These are phyloP conservation scores for Colletotrichum acutatum DNA, from an alignment of 2,329 filamentous ascomycete genomes.

Conservation along the genomic window DNA sequence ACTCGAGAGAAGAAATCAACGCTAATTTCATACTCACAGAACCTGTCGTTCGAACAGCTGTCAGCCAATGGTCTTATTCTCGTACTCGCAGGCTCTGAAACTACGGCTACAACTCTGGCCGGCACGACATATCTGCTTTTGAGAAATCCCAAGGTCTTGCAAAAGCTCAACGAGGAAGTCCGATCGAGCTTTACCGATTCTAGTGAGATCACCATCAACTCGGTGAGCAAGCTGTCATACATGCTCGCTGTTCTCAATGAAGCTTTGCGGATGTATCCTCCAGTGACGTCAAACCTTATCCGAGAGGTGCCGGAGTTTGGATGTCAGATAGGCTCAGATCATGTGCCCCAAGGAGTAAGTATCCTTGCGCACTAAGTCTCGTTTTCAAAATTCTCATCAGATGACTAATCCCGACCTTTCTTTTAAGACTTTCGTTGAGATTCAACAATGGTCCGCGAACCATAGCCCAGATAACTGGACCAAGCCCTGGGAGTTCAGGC, in stretches of 20 bases:
- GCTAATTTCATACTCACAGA: background rate
- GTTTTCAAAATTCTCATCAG: background rate
- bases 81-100: constrained; percentile 54
- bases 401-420: background rate
- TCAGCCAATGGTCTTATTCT: constrained; percentile 36
- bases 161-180: constrained; percentile 51
- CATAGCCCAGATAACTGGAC: constrained; percentile 47
- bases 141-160: constrained; percentile 42
- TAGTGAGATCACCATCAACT: constrained; percentile 51
- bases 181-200: constrained; percentile 47
- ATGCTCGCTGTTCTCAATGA: constrained; percentile 55
- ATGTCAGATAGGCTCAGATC: constrained; percentile 42
- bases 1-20: rapidly evolving
- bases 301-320: constrained; percentile 45
- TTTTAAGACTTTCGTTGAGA: constrained; percentile 22
- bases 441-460: constrained; percentile 18
- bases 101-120: constrained; percentile 55
- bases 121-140: constrained; percentile 54
- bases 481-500: constrained; percentile 13
- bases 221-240: constrained; percentile 47
- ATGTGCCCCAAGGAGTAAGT: constrained; percentile 48
- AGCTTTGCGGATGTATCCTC: constrained; percentile 50
- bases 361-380: rapidly evolving
- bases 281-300: constrained; percentile 38
- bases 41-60: constrained; percentile 27